Evolutionary conservation across 345 rosid species (phyloP).

Genomic region (Eucalyptus fibrosa): DNA sequence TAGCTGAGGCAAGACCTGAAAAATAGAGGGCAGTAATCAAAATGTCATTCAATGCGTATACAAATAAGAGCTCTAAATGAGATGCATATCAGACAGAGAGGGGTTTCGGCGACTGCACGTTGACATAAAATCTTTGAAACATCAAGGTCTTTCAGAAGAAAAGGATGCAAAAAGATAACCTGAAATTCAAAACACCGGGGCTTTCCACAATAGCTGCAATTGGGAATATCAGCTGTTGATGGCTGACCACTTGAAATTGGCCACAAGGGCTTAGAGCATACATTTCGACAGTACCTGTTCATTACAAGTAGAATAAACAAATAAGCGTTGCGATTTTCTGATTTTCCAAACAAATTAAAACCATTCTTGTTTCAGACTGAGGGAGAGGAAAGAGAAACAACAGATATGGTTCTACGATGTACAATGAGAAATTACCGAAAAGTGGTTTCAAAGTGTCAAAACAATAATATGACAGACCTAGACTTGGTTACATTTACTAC

Average conservation of each 20-base stretch:
- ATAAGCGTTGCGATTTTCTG: neutral
- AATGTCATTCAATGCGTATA: neutral
- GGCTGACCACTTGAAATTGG: conserved; percentile 54
- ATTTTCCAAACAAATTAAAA: neutral
- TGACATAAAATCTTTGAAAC: neutral
- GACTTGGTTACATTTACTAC: neutral
- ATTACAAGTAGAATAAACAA: neutral
- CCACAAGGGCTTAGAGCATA: conserved; percentile 60
- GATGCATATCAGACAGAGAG: neutral
- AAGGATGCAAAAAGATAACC: conserved; percentile 14
- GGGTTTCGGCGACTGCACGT: neutral
- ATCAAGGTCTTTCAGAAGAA: neutral
- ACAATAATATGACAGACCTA: neutral
- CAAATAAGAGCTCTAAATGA: neutral
- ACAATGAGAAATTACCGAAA: neutral
- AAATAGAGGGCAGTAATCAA: neutral
- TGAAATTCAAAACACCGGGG: conserved; percentile 68
- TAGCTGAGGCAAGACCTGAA: conserved; percentile 72
- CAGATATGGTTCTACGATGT: neutral
- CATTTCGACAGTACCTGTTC: conserved; percentile 33
- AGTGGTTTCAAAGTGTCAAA: neutral
- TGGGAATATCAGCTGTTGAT: conserved; percentile 55
- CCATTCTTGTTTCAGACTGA: neutral
- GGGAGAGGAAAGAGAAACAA: neutral
- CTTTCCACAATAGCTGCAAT: conserved; percentile 62